Percentiles rank a stretch among this genome's conserved stretches.
These are phyloP conservation scores for Populus simonii DNA, from an alignment of 345 rosid species.

Conservation along the genomic window DNA sequence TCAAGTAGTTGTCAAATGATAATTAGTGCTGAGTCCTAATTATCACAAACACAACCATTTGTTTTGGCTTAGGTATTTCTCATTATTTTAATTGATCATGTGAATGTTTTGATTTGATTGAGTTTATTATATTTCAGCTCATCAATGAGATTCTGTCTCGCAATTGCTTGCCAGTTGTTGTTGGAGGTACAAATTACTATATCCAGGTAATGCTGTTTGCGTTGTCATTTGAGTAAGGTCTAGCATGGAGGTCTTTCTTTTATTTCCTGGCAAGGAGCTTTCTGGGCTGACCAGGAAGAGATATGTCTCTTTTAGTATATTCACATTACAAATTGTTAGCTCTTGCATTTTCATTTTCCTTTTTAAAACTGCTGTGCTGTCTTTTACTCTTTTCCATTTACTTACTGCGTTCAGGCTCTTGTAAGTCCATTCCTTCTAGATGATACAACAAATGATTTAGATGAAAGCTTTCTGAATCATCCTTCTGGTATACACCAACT, in stretches of 20 bases:
- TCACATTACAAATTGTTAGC: background rate
- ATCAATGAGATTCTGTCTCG: conserved; percentile 70
- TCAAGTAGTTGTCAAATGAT: no score
- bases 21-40: no score
- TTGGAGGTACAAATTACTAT: conserved; percentile 92
- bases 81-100: background rate
- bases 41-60: no score
- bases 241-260: background rate
- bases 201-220: conserved; percentile 58
- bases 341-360: background rate
- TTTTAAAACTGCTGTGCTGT: background rate
- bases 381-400: background rate
- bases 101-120: conserved; percentile 9
- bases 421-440: conserved; percentile 78
- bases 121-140: conserved; percentile 46
- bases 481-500: conserved; percentile 42
- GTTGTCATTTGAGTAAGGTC: background rate
- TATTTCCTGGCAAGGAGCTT: background rate
- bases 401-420: conserved; percentile 54
- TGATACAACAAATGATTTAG: conserved; percentile 45
- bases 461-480: conserved; percentile 26
- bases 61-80: background rate
- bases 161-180: conserved; percentile 67
- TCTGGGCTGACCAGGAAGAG: background rate
- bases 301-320: background rate